Conservation (phyloP, 2,329 filamentous ascomycete genomes). For the Monilinia fructigena region DNA sequence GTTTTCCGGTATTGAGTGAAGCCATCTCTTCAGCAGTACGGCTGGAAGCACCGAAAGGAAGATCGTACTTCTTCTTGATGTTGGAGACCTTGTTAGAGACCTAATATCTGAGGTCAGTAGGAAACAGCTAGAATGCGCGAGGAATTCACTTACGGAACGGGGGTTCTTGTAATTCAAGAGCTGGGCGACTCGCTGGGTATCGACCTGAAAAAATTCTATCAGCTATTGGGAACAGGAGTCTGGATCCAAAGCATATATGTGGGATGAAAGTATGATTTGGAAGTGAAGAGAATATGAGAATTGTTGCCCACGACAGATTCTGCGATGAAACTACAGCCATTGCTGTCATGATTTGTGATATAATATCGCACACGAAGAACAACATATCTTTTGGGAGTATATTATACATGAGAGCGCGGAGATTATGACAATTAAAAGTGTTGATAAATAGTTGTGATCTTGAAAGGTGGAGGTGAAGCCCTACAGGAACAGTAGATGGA, state of each 20-base stretch:
- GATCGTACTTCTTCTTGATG: conserved; percentile 36
- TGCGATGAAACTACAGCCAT: neutral
- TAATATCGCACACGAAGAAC: neutral
- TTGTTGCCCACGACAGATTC: neutral
- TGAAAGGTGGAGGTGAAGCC: neutral
- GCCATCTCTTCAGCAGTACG: conserved; percentile 5
- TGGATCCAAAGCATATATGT: neutral
- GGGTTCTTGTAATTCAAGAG: conserved; percentile 29
- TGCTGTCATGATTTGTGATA: neutral
- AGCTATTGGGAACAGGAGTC: neutral
- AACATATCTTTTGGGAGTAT: neutral
- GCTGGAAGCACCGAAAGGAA: conserved; percentile 26
- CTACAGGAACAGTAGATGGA: neutral
- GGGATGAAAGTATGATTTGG: conserved; percentile 11
- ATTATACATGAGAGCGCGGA: neutral
- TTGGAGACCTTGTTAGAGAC: conserved; percentile 30
- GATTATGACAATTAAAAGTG: neutral
- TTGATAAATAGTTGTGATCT: neutral
- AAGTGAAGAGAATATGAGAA: neutral
- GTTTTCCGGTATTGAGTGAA: neutral
- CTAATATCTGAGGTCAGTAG: neutral
- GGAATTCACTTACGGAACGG: conserved; percentile 28
- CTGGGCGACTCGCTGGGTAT: conserved; percentile 30
- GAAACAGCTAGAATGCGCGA: neutral
- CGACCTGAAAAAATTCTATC: conserved; percentile 27